These are phyloP conservation scores for Hibiscus trionum DNA, from an alignment of 345 rosid species.

Conservation along the genomic window DNA sequence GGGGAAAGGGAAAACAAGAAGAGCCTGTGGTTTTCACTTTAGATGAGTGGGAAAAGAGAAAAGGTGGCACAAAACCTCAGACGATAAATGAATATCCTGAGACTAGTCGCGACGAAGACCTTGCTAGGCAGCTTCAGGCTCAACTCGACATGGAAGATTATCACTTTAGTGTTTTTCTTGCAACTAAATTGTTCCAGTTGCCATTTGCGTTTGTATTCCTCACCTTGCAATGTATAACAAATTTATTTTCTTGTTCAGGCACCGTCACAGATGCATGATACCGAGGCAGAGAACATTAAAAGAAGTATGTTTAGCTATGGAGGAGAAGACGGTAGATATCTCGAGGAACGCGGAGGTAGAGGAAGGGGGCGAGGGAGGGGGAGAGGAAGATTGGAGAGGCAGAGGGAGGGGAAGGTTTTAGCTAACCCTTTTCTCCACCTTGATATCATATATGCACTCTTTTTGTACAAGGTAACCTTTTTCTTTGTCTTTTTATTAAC, in stretches of 20 bases:
- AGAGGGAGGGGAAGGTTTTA: not conserved
- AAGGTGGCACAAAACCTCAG: constrained; percentile 28
- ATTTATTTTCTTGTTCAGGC: constrained; percentile 29
- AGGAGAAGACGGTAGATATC: constrained; percentile 28
- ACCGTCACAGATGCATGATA: constrained; percentile 26
- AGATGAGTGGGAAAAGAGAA: constrained; percentile 69
- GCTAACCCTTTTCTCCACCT: not conserved
- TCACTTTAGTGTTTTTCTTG: constrained; percentile 33
- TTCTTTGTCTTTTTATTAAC: no score
- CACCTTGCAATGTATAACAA: constrained; percentile 12
- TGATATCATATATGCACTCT: not conserved
- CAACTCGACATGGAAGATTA: constrained; percentile 76
- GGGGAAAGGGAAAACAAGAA: constrained; percentile 55
- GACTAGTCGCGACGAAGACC: constrained; percentile 56
- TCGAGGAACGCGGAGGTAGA: constrained; percentile 35
- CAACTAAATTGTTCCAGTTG: constrained; percentile 9
- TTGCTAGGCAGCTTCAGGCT: constrained; percentile 79
- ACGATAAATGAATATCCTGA: constrained; percentile 30
- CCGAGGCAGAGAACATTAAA: constrained; percentile 53
- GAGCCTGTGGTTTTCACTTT: constrained; percentile 50
- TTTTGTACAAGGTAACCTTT: not conserved
- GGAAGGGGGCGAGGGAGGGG: constrained; percentile 34
- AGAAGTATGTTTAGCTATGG: constrained; percentile 69
- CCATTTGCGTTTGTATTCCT: not conserved
- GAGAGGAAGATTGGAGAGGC: not conserved